Percentiles rank a stretch among this genome's conserved stretches.
phyloP scores from a whole-genome alignment of 257 asterid genomes.

The Verbena officinalis region DNA sequence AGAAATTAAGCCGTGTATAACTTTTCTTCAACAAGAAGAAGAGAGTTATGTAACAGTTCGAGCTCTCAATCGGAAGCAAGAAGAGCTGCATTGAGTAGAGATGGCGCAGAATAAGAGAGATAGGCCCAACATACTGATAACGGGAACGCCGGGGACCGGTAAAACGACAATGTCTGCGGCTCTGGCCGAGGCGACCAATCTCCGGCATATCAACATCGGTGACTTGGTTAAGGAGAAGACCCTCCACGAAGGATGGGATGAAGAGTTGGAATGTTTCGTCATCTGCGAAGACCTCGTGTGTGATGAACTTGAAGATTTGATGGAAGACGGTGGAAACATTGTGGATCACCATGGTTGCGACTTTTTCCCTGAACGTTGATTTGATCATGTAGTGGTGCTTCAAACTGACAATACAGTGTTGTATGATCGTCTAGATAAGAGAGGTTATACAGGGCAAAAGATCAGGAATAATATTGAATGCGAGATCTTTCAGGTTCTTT shows the following conservation, averaged over 20 bases:
- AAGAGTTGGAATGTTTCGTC: constrained; percentile 71
- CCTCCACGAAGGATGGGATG: constrained; percentile 96
- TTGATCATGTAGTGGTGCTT: constrained; percentile 77
- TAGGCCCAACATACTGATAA: constrained; percentile 75
- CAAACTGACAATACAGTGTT: constrained; percentile 73
- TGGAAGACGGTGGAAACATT: constrained; percentile 94
- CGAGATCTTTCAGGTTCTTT: constrained; percentile 81
- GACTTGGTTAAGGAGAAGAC: constrained; percentile 85
- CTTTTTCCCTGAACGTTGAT: constrained; percentile 97
- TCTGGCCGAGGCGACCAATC: constrained; percentile 72
- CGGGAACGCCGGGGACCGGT: constrained; percentile 95
- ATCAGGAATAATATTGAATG: constrained; percentile 85
- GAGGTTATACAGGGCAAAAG: constrained; percentile 86
- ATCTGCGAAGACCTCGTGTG: constrained; percentile 94
- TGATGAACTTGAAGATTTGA: constrained; percentile 92
- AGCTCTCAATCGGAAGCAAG: neutral
- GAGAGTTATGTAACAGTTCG: too few relatives aligned
- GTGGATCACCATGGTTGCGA: constrained; percentile 97
- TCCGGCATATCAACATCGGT: constrained; percentile 82
- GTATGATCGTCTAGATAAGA: constrained; percentile 75
- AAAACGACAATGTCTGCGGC: constrained; percentile 81
- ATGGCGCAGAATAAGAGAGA: constrained; percentile 59
- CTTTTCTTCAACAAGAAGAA: too few relatives aligned
- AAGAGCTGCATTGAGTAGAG: constrained; percentile 2
- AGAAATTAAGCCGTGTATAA: too few relatives aligned